Evolutionary conservation across 768 basidiomycete species (phyloP).

Genomic region (Fomitopsis pulvina): DNA sequence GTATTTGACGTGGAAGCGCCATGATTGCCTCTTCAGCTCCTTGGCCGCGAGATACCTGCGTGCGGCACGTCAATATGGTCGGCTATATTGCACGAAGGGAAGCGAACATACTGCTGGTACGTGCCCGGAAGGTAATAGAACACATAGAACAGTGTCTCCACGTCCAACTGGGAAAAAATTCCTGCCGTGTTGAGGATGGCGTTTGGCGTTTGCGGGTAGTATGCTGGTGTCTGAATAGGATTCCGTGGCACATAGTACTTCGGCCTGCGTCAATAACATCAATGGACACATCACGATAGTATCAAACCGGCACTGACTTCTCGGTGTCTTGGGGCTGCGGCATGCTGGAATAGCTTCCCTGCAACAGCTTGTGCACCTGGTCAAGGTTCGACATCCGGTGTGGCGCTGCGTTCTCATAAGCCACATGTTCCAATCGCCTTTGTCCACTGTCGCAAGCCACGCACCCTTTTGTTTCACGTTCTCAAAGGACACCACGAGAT

Average conservation of each 20-base stretch:
- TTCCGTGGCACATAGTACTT: conserved; percentile 95
- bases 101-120: conserved; percentile 81
- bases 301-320: conserved; percentile 47
- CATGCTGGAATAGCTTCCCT: conserved; percentile 81
- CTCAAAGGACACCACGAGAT: conserved; percentile 92
- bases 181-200: conserved; percentile 74
- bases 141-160: conserved; percentile 97
- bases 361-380: conserved; percentile 88
- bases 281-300: neutral
- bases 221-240: conserved; percentile 84
- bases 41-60: conserved; percentile 88
- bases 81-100: neutral
- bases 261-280: conserved; percentile 46
- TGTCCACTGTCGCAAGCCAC: conserved; percentile 9
- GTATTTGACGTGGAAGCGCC: conserved; percentile 99
- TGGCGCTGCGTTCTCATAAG: conserved; percentile 39
- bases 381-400: conserved; percentile 82
- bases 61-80: neutral
- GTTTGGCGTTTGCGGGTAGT: conserved; percentile 89
- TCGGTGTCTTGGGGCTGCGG: conserved; percentile 95
- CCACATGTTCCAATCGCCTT: neutral
- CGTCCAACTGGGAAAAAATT: conserved; percentile 86
- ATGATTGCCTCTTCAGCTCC: conserved; percentile 94
- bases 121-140: conserved; percentile 98
- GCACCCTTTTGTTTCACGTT: conserved; percentile 93